These are phyloP conservation scores for Cyberlindnera petersonii DNA, from an alignment of 805 yeast species.

Conservation along the genomic window DNA sequence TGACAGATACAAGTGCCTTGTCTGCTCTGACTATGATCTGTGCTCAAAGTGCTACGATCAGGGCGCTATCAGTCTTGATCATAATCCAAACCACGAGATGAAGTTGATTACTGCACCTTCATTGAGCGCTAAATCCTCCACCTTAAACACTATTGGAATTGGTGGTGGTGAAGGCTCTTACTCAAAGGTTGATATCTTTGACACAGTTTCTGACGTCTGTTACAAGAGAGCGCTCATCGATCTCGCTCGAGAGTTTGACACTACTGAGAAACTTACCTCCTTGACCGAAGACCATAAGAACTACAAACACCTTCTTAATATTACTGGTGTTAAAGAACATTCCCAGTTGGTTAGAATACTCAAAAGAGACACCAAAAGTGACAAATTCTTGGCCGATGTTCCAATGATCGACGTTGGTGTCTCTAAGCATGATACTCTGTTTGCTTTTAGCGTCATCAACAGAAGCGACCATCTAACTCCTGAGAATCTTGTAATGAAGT, in stretches of 20 bases:
- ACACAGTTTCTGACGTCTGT: constrained; percentile 2
- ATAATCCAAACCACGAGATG: constrained; percentile 6
- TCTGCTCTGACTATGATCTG: constrained; percentile 14
- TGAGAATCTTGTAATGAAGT: constrained; percentile 4
- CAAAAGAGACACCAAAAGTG: neutral
- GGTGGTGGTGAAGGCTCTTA: no score
- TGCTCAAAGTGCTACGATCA: constrained; percentile 7
- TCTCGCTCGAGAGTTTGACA: constrained; percentile 5
- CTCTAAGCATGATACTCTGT: constrained; percentile 1
- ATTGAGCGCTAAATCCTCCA: neutral
- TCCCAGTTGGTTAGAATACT: neutral
- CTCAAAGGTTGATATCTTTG: constrained; percentile 7
- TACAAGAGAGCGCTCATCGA: constrained; percentile 1
- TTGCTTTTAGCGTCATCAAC: constrained; percentile 9
- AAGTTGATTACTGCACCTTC: constrained; percentile 1
- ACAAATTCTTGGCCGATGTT: neutral
- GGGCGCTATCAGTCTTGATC: neutral
- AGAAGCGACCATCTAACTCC: constrained; percentile 8
- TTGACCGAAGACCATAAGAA: constrained; percentile 2
- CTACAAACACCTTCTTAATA: constrained; percentile 6
- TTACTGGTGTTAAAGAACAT: constrained; percentile 4
- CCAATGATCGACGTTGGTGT: constrained; percentile 8
- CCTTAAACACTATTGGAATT: neutral
- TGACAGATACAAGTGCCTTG: constrained; percentile 11
- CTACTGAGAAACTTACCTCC: constrained; percentile 11